Conservation (phyloP, 2,329 filamentous ascomycete genomes). For the Aspergillus phoenicis region DNA sequence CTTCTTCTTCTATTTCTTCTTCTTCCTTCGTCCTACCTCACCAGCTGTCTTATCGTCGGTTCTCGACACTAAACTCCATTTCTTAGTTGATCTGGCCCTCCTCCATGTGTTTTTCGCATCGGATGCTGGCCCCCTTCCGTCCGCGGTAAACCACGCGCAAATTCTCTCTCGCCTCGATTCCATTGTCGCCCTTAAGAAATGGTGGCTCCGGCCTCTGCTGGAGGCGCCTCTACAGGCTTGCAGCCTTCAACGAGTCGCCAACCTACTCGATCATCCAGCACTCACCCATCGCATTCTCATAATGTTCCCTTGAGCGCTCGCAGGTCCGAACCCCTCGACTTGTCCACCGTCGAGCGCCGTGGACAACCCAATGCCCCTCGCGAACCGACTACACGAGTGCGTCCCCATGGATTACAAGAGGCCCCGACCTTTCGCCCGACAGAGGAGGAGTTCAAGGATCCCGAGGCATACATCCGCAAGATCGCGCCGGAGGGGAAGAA, state of each 20-base stretch:
- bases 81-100: constrained; percentile 22
- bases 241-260: constrained; percentile 38
- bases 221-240: constrained; percentile 37
- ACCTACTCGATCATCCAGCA: constrained; percentile 45
- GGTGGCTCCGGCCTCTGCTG: constrained; percentile 50
- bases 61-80: constrained; percentile 5
- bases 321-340: constrained; percentile 70
- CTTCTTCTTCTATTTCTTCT: neutral
- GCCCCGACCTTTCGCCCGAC: constrained; percentile 89
- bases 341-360: constrained; percentile 87
- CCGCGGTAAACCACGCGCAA: constrained; percentile 33
- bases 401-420: constrained; percentile 83
- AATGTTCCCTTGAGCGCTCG: constrained; percentile 66
- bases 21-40: constrained; percentile 19
- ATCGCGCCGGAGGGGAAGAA: constrained; percentile 82
- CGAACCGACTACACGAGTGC: constrained; percentile 73
- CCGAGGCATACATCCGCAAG: constrained; percentile 89
- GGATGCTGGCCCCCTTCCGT: constrained; percentile 29
- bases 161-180: constrained; percentile 17
- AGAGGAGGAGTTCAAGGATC: constrained; percentile 91
- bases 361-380: constrained; percentile 76
- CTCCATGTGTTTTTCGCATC: constrained; percentile 42
- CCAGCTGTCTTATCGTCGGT: constrained; percentile 8
- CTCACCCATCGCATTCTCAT: constrained; percentile 48
- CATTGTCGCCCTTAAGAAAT: constrained; percentile 36